Base-by-base conservation (phyloP, 1,139 yeast species). In the Kurtzmaniella quercitrusa region DNA sequence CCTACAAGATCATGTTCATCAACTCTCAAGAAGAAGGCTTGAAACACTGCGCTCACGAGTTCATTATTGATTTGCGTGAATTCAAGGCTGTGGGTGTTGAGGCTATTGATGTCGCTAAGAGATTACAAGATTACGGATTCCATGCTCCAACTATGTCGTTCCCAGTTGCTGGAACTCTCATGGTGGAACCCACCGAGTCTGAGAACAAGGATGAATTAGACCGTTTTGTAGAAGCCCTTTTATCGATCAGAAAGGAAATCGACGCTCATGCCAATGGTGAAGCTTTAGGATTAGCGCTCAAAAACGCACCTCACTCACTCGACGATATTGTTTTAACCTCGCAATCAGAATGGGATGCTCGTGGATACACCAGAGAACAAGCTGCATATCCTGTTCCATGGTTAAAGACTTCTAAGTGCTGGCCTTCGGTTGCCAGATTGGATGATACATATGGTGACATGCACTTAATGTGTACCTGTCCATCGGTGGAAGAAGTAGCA, bases 71-170 rank as follows among this genome's bases (percentile, higher is more conserved):
- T 64, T 72, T 91, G 50, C 80, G 98, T 63, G 89, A 84, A 40
- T 88, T 85, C 71, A 89, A 91, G 68, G 65, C 76, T 2, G 60
- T 80, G 41, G 96, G 96, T 17, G 71, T 93, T 45, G 98, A 93
- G 65, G 98, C 97, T 20, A 88, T 91, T 56, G 98, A 93, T 61
- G 83, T 93, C 47, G 98, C 98, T 47, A 93, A 93, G 72, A 81
- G 98, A 65, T 77, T 93, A 48, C 98, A 93, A 66, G 98, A 93
- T 67, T 93, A 91, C 61, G 97, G 98, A 1, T 93, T 93, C 82
- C 98, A 93, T 65, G 97, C 97, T 1, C 98, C 98, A 52, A 93
- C 98, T 40, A 83, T 93, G 88, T 93, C 98, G 1, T 93, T 94
- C 87, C 98, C 98, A 18, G 96, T 93, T 42, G 91, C 97, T 11